Base-by-base conservation (phyloP, 140 eudicot species). In the Bidens hawaiensis region DNA sequence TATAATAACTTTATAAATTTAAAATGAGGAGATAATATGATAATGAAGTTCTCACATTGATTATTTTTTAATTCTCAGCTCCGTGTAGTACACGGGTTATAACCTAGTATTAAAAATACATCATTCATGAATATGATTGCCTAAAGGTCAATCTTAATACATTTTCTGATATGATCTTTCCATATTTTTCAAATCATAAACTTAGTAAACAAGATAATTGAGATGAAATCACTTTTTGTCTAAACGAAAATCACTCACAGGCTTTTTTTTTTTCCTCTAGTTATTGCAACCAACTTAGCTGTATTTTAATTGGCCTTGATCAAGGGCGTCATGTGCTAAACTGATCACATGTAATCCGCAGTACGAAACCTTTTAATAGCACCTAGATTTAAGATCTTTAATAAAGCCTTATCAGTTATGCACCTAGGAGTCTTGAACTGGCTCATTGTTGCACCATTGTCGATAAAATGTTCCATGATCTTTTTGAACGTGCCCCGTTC, bases 401-500 rank as follows among this genome's bases (percentile, higher is more conserved):
- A 71, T 19, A 83, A 4, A 41, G 24, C 70, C 49, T 62, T 74
- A 61, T 83, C 83, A 22, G 34, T 71, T 1, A 88, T 85, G 83
- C 97, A 89, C 68, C 97, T 81, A 19, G 97, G 97, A 24, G 93
- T 89, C 85, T 89, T 85, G 77, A 82, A 89, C 70, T 89, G 97
- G 81, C 95, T 85, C 86, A 85, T 61, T 14, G 86, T 89, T 10
- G 85, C 89, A 36, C 97, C 97, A 65, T 82, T 83, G 3, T 70
- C 79, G 1, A 89, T 68, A 52, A 75, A 89, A 78, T 85, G 63
- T 25, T 89, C 97, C 93, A 89, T 64, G 36, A 89, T 81, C 78
- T 76, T 83, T 75, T 51, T 81, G 47, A 89, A 89, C 6, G 95
- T 85, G 5, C 97, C 97, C 18, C 72, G 73, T 60, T 83, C 86